Conservation (phyloP, 345 rosid species). For the Brassica rapa region DNA sequence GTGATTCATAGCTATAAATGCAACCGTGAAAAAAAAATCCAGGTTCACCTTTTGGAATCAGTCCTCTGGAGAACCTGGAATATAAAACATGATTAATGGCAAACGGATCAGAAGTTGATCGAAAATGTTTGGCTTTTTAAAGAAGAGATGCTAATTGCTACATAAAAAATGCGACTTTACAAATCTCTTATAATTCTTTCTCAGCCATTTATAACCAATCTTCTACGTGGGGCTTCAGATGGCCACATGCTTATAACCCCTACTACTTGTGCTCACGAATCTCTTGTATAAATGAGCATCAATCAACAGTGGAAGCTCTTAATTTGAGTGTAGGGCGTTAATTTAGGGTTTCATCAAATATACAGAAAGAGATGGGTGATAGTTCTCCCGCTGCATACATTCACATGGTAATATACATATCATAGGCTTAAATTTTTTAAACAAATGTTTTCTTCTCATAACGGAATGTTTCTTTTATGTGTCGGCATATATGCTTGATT, state of each 20-base stretch:
- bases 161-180: neutral
- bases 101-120: neutral
- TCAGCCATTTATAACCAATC: constrained; percentile 4
- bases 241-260: neutral
- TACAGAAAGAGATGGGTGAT: neutral
- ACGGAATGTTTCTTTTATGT: neutral
- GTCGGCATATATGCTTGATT: neutral
- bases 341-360: neutral
- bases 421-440: neutral
- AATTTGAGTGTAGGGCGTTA: neutral
- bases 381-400: neutral
- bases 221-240: neutral
- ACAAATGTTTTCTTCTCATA: neutral
- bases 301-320: neutral
- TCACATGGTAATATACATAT: neutral
- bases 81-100: neutral
- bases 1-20: neutral
- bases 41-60: neutral
- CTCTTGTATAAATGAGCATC: constrained; percentile 3
- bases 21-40: neutral
- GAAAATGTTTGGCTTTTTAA: neutral
- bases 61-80: neutral
- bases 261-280: neutral
- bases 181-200: neutral
- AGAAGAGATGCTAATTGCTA: neutral